Evolutionary conservation across 441 rosid species (phyloP).

Genomic region (Isatis lusitanica): DNA sequence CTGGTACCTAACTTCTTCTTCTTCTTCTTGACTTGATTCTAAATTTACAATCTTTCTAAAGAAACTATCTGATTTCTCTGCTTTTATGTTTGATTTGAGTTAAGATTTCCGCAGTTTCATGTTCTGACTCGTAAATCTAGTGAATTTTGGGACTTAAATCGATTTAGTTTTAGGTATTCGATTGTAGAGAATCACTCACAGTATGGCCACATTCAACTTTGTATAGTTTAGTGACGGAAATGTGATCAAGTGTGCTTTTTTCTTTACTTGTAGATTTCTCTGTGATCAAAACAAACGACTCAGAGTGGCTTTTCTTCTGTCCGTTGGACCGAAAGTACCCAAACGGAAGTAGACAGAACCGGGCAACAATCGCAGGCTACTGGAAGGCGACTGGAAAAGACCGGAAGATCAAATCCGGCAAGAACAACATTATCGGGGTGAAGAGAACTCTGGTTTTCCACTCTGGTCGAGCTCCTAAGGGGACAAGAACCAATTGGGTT

Average conservation of each 20-base stretch:
- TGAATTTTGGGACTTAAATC: not conserved
- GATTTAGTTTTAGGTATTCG: not conserved
- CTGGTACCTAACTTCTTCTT: slow-evolving; percentile 42
- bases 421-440: slow-evolving; percentile 68
- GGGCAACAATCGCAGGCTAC: slow-evolving; percentile 88
- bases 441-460: slow-evolving; percentile 96
- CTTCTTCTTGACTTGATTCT: not conserved
- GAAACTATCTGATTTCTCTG: not conserved
- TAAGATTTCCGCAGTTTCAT: too few relatives aligned
- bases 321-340: slow-evolving; percentile 96
- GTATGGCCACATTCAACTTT: not conserved
- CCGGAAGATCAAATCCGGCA: slow-evolving; percentile 65
- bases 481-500: slow-evolving; percentile 77
- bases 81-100: too few relatives aligned
- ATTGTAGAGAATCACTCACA: not conserved
- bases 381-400: slow-evolving; percentile 98
- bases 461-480: slow-evolving; percentile 92
- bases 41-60: not conserved
- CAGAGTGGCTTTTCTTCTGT: slow-evolving; percentile 95
- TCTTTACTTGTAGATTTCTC: slow-evolving; percentile 47
- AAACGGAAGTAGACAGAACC: slow-evolving; percentile 81
- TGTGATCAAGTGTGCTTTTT: too few relatives aligned
- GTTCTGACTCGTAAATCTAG: too few relatives aligned
- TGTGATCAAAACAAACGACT: slow-evolving; percentile 54
- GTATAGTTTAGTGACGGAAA: not conserved